Base-by-base conservation (phyloP, 2,329 filamentous ascomycete species). In the Venturia asperata region DNA sequence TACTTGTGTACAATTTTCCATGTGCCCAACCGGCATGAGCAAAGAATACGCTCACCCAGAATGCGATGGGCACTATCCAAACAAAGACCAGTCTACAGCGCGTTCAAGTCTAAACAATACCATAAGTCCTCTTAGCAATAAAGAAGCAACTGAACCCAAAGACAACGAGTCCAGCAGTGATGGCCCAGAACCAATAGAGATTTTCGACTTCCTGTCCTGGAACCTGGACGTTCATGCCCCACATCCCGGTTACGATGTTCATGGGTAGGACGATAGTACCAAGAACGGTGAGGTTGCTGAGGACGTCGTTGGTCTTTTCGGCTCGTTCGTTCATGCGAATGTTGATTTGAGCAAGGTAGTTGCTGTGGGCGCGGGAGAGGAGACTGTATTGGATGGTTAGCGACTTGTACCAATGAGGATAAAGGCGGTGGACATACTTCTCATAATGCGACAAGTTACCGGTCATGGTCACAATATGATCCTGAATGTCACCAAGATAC, bases 381-480 rank as follows among this genome's bases (percentile, higher is more conserved):
- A 99, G 90, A 72, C 91, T 94, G 69, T 3, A 39, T 19, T 27
- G 5, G 49, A 27, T 1, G 21, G 15, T 47, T 34, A 63, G 62
- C 24, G 6, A n/a, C n/a, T 47, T n/a, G 17, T 43, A 17, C 19
- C 42, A 42, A 19, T 47, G 45, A 7, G 21, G 30, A 37, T 58
- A 63, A 6, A 17, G 34, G 47, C 30, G 41, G 62, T 15, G 19
- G 41, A 81, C 87, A 72, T 81, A 94, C 90, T 92, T 96, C 77
- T 99, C 94, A 72, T 97, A 97, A 74, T 99, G 94, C 69, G 87
- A 89, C 73, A 99, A 78, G 74, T 97, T 99, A 63, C 89, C 90
- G 45, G 93, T 97, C 94, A 99, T 99, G 68, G 94, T 99, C 70
- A 99, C 87, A 70, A 99, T 97, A 75, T 99, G 94, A 79, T 99